phyloP scores from a whole-genome alignment of 2,329 filamentous ascomycete genomes.

The Microdochium trichocladiopsis region DNA sequence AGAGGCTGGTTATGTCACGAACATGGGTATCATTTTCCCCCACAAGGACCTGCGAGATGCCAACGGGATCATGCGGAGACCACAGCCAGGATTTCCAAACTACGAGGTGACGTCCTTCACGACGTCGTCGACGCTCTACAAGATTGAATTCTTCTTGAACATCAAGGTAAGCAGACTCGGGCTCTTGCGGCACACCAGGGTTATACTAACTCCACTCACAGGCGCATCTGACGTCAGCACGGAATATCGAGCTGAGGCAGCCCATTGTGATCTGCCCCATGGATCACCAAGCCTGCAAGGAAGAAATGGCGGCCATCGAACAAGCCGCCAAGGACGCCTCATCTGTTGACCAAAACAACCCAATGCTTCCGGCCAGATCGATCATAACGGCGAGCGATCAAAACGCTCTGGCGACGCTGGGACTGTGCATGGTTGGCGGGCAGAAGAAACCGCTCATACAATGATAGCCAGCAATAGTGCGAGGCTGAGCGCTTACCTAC shows the following conservation, averaged over 20 bases:
- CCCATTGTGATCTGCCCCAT: constrained; percentile 94
- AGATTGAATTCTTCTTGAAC: constrained; percentile 93
- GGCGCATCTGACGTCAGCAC: constrained; percentile 81
- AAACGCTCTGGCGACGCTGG: constrained; percentile 53
- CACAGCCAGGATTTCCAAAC: constrained; percentile 80
- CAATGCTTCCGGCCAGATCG: constrained; percentile 79
- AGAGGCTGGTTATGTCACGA: constrained; percentile 87
- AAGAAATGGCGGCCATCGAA: constrained; percentile 98
- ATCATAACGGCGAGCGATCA: constrained; percentile 76
- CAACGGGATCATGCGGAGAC: constrained; percentile 80
- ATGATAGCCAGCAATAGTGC: constrained; percentile 26
- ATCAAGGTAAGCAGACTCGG: constrained; percentile 63
- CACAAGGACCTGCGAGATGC: constrained; percentile 80
- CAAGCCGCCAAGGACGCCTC: constrained; percentile 91
- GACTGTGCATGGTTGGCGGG: constrained; percentile 55
- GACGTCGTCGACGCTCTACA: constrained; percentile 89
- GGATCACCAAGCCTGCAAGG: constrained; percentile 91
- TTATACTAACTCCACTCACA: constrained; percentile 27
- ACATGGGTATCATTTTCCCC: constrained; percentile 85
- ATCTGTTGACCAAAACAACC: constrained; percentile 80
- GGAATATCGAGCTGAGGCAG: constrained; percentile 82
- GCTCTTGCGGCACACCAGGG: neutral
- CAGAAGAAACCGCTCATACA: constrained; percentile 62
- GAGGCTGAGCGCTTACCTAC: too few species aligned
- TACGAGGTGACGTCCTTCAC: constrained; percentile 89